Conservation (phyloP, 139 green algal species). For the Gonium pectorale region DNA sequence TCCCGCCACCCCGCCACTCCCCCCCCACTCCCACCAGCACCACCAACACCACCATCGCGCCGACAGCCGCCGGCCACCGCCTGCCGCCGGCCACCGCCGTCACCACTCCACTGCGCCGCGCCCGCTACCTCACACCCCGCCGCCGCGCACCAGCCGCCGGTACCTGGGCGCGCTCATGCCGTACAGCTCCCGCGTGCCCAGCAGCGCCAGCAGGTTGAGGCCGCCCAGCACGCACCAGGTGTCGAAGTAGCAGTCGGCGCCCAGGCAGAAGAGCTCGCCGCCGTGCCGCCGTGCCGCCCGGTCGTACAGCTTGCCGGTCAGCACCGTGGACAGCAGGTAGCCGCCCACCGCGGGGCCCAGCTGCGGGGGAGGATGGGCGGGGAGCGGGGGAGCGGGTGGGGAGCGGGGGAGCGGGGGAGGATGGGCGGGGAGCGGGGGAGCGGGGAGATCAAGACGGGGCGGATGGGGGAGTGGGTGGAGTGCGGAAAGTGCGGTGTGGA, state of each 20-base stretch:
- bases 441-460: too few relatives aligned
- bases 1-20: too few relatives aligned
- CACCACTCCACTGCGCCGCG: neutral
- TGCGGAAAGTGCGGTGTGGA: too few relatives aligned
- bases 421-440: too few relatives aligned
- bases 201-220: constrained; percentile 33
- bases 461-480: too few relatives aligned
- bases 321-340: constrained; percentile 62
- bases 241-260: constrained; percentile 32
- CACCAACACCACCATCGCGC: too few relatives aligned
- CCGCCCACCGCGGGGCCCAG: constrained; percentile 56
- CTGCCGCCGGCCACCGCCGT: too few relatives aligned
- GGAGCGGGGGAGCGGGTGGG: neutral
- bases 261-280: constrained; percentile 21
- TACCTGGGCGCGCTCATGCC: neutral
- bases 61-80: too few relatives aligned
- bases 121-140: constrained; percentile 9
- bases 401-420: neutral
- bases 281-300: constrained; percentile 7
- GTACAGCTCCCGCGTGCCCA: constrained; percentile 34
- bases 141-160: constrained; percentile 9
- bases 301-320: constrained; percentile 67
- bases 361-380: constrained; percentile 26
- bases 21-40: too few relatives aligned
- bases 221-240: constrained; percentile 36